Conservation (phyloP, 2,329 filamentous ascomycete genomes). For the Raffaelea deltoideospora region DNA sequence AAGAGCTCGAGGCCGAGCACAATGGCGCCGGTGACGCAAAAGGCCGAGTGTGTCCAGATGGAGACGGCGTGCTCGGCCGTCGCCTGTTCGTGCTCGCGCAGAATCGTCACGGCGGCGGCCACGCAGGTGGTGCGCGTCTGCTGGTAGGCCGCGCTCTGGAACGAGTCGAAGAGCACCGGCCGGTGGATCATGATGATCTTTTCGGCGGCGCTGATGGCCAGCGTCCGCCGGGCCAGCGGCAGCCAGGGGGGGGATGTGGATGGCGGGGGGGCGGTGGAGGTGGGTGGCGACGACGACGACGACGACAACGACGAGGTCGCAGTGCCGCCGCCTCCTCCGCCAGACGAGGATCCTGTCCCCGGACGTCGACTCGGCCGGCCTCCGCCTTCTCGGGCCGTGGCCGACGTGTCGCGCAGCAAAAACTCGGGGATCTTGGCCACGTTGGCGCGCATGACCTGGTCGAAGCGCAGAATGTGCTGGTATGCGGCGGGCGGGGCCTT, state of each 20-base stretch:
- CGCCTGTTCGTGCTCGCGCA: slow-evolving; percentile 12
- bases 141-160: slow-evolving; percentile 13
- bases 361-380: too few relatives aligned
- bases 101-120: slow-evolving; percentile 18
- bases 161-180: slow-evolving; percentile 16
- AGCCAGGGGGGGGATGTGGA: slow-evolving; percentile 14
- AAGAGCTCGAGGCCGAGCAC: slow-evolving; percentile 12
- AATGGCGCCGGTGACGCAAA: slow-evolving; percentile 10
- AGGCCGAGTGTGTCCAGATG: slow-evolving; percentile 13
- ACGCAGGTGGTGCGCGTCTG: slow-evolving; percentile 18
- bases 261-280: slow-evolving; percentile 7
- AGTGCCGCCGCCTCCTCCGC: too few relatives aligned
- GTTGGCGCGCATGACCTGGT: slow-evolving; percentile 16
- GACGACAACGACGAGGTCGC: too few relatives aligned
- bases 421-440: slow-evolving; percentile 17
- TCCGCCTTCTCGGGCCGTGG: too few relatives aligned
- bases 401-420: slow-evolving; percentile 14
- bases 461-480: slow-evolving; percentile 14
- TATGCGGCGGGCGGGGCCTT: slow-evolving; percentile 15
- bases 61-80: slow-evolving; percentile 5
- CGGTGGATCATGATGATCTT: slow-evolving; percentile 24
- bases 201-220: slow-evolving; percentile 21
- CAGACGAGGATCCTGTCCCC: too few relatives aligned
- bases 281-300: too few relatives aligned
- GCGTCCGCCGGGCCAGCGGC: slow-evolving; percentile 16